A percentile compares a stretch with the other conserved stretches of the same genome.
Conservation (phyloP, 352 stramenopile species). For the Ophiocytium majus region DNA sequence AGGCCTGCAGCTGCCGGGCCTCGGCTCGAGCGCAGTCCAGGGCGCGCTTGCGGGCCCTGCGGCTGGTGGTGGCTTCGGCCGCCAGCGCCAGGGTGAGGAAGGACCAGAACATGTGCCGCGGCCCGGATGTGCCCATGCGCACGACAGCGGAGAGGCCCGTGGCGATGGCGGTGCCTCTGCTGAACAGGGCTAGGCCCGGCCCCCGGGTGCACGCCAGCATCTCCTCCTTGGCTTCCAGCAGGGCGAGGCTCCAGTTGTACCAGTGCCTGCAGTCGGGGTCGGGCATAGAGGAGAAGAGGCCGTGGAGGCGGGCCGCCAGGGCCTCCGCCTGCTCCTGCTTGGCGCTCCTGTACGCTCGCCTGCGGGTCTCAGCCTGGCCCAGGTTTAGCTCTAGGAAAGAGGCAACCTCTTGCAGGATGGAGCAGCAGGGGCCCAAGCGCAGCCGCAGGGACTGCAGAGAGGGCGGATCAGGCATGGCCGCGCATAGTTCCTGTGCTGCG, state of each 20-base stretch:
- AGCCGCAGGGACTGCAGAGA: no score
- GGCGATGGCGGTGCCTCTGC: background rate
- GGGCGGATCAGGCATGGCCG: no score
- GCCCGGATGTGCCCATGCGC: background rate
- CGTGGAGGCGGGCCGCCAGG: background rate
- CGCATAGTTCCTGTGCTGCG: no score
- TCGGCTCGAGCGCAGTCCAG: background rate
- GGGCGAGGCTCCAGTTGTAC: slow-evolving; percentile 6
- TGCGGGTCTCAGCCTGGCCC: background rate
- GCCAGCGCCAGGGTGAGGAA: background rate
- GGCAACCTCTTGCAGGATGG: no score
- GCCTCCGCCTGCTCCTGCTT: background rate
- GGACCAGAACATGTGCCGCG: background rate
- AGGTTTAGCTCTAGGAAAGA: background rate
- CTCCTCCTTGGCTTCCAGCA: slow-evolving; percentile 6
- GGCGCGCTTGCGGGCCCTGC: background rate
- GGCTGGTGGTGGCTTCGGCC: background rate
- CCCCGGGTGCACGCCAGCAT: background rate
- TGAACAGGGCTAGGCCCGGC: no score
- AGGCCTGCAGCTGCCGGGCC: background rate
- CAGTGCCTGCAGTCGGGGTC: background rate
- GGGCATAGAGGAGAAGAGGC: background rate
- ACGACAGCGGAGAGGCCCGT: background rate
- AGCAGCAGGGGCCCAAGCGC: no score
- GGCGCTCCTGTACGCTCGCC: background rate